Evolutionary conservation across 495 filamentous ascomycete species (phyloP).

Genomic region (Daldinia loculata): DNA sequence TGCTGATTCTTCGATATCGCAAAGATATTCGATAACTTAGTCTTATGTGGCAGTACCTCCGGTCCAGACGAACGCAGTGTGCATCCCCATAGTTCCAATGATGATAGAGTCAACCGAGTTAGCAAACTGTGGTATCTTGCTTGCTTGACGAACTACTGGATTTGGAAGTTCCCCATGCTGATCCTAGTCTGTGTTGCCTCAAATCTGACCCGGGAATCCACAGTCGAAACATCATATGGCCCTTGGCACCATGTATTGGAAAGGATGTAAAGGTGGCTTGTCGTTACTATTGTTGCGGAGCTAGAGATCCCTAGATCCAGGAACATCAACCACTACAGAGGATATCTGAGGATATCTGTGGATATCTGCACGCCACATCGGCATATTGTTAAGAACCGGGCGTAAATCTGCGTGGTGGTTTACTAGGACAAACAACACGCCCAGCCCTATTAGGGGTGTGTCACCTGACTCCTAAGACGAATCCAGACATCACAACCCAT

Average conservation of each 20-base stretch:
- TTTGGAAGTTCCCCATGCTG: slow-evolving; percentile 28
- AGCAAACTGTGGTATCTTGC: slow-evolving; percentile 32
- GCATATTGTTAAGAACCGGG: slow-evolving; percentile 43
- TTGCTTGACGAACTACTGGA: slow-evolving; percentile 31
- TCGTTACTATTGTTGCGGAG: slow-evolving; percentile 25
- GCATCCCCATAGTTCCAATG: slow-evolving; percentile 36
- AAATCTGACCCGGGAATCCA: slow-evolving; percentile 28
- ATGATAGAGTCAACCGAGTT: slow-evolving; percentile 33
- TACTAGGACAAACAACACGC: slow-evolving; percentile 38
- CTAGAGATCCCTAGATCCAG: slow-evolving; percentile 33
- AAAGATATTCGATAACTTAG: slow-evolving; percentile 29
- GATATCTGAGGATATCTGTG: slow-evolving; percentile 30
- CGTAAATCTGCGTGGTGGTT: slow-evolving; percentile 34
- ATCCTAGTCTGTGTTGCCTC: slow-evolving; percentile 30
- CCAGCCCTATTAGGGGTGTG: slow-evolving; percentile 28
- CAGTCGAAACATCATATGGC: slow-evolving; percentile 1
- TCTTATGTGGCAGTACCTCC: slow-evolving; percentile 32
- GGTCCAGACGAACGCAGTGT: slow-evolving; percentile 29
- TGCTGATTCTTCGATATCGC: slow-evolving; percentile 27
- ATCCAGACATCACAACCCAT: slow-evolving; percentile 13
- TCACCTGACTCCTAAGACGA: slow-evolving; percentile 16
- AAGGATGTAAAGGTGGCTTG: slow-evolving; percentile 15
- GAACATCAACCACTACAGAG: slow-evolving; percentile 28
- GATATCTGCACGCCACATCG: slow-evolving; percentile 38
- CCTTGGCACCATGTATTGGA: slow-evolving; percentile 10